phyloP scores from a whole-genome alignment of 2,329 filamentous ascomycete genomes.

The Curvularia sp. region DNA sequence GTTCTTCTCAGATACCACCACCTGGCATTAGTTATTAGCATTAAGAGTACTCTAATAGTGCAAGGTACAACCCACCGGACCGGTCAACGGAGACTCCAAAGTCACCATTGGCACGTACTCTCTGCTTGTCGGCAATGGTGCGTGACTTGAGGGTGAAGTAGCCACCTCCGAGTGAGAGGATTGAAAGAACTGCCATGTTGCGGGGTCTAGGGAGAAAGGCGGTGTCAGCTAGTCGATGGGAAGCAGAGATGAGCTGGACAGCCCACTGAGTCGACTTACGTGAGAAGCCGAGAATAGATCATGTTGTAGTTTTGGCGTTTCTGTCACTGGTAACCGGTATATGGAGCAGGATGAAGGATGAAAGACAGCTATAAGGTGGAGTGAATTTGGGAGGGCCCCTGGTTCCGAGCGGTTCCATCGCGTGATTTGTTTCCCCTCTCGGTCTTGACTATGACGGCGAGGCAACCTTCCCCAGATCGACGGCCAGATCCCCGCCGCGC shows the following conservation, averaged over 20 bases:
- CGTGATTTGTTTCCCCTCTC: conserved; percentile 34
- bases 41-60: neutral
- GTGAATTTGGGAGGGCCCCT: conserved; percentile 10
- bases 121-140: conserved; percentile 37
- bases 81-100: conserved; percentile 48
- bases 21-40: conserved; percentile 13
- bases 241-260: conserved; percentile 9
- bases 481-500: conserved; percentile 10
- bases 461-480: conserved; percentile 30
- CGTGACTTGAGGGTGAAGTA: conserved; percentile 45
- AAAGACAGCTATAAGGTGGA: neutral
- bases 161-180: conserved; percentile 42
- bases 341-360: neutral
- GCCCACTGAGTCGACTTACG: conserved; percentile 29
- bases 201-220: conserved; percentile 34
- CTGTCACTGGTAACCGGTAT: neutral
- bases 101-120: conserved; percentile 39
- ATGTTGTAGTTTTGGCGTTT: conserved; percentile 25
- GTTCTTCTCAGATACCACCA: conserved; percentile 13
- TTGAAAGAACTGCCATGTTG: conserved; percentile 40
- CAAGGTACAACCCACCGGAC: conserved; percentile 34
- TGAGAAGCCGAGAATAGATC: conserved; percentile 41
- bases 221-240: conserved; percentile 24
- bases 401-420: conserved; percentile 18
- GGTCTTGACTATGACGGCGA: conserved; percentile 14